Base-by-base conservation (phyloP, 2,329 filamentous ascomycete species). In the Cercospora citrullina region DNA sequence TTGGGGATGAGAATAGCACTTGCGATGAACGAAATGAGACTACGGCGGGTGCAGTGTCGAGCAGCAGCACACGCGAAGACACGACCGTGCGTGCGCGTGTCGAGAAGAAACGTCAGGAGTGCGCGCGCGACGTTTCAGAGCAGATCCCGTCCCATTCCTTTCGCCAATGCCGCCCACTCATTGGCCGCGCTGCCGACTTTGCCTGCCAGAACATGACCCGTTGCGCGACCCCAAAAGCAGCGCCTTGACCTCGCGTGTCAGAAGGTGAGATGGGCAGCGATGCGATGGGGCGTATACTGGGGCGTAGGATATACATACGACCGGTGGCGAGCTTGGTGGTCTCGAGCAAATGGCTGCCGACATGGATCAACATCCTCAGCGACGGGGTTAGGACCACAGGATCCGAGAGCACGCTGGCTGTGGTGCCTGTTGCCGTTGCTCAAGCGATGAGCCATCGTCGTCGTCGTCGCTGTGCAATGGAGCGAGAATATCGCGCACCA, bases 281-380 rank as follows among this genome's bases (percentile, higher is more conserved):
- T n/a, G 36, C 42, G 42, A 48, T 45, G 59, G 23, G 60, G 21
- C 33, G 60, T 53, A 18, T 21, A 39, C 28, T 30, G 58, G 31
- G 51, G 42, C n/a, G 42, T 23, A 21, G 42, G 18, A 14, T 51
- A 23, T 7, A 48, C 45, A 23, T 51, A 51, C 45, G 30, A 66
- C 65, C 59, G 65, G 65, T 62, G 60, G 60, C 60, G 55, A 66
- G 45, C 23, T 23, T 48, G 42, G 21, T 48, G 28, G 14, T 63
- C 60, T 63, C 42, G 45, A 63, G 42, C 42, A 21, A 48, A 51
- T 53, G 39, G 42, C 39, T 30, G 28, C 9, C n/a, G 60, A 63
- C 60, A 36, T 53, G 42, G 60, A 63, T 63, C 18, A 10, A 23
- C 33, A 18, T 51, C 60, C 60, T 63, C 21, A 10, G 31, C 31